phyloP scores from a whole-genome alignment of 768 basidiomycete species.

The Mycena galopus region DNA sequence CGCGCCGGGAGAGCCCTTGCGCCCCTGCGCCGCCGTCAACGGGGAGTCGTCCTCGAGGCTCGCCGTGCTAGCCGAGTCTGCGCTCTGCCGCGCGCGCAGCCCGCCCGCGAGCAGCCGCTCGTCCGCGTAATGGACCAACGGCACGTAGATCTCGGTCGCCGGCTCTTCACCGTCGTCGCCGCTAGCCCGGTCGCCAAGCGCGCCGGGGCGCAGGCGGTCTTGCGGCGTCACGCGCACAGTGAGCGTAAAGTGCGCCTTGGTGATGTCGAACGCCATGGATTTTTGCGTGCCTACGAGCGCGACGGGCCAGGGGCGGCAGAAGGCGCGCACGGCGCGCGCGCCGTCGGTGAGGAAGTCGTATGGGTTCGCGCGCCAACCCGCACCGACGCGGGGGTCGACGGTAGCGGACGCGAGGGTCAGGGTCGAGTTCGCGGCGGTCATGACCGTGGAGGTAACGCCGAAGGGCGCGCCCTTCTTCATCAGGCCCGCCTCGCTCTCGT shows the following conservation, averaged over 20 bases:
- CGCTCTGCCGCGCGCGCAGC: slow-evolving; percentile 28
- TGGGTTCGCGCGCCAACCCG: slow-evolving; percentile 60
- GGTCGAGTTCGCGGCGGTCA: slow-evolving; percentile 45
- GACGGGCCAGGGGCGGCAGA: slow-evolving; percentile 85
- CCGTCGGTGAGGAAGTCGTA: slow-evolving; percentile 88
- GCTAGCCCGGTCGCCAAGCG: neutral
- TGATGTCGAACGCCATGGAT: slow-evolving; percentile 82
- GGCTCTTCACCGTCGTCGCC: slow-evolving; percentile 48
- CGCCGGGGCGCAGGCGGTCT: slow-evolving; percentile 57
- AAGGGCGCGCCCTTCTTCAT: slow-evolving; percentile 22
- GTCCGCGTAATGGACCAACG: slow-evolving; percentile 89
- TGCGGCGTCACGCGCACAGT: slow-evolving; percentile 71
- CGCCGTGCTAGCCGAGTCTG: slow-evolving; percentile 23
- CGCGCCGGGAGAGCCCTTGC: slow-evolving; percentile 23
- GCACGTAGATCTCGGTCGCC: slow-evolving; percentile 93
- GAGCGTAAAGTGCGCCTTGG: slow-evolving; percentile 77
- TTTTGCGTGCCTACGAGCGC: slow-evolving; percentile 77
- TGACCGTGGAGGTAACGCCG: slow-evolving; percentile 21
- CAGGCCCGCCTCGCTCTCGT: slow-evolving; percentile 32
- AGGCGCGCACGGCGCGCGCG: slow-evolving; percentile 86
- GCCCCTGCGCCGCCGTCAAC: neutral
- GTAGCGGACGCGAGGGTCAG: slow-evolving; percentile 54
- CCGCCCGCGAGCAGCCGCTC: slow-evolving; percentile 44
- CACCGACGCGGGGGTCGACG: slow-evolving; percentile 33
- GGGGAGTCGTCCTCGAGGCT: slow-evolving; percentile 21